A percentile compares a stretch with the other conserved stretches of the same genome.
These are phyloP conservation scores for Astrocystis sublimbata DNA, from an alignment of 495 filamentous ascomycete genomes.

Conservation along the genomic window DNA sequence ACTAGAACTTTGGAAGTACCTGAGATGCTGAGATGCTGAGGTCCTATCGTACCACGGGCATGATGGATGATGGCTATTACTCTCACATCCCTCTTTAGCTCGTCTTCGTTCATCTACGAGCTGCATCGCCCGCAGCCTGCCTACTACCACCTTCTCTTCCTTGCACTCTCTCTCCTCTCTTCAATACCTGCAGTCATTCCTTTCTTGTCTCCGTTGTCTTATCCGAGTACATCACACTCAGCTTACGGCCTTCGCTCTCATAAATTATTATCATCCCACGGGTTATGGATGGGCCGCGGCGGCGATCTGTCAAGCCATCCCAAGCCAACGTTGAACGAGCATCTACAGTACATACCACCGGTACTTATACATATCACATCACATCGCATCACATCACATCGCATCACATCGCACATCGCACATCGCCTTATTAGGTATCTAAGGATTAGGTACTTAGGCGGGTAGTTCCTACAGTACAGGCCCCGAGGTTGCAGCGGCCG, in stretches of 20 bases:
- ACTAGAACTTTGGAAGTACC: too few relatives aligned
- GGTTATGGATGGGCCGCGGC: too few relatives aligned
- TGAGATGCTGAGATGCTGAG: too few relatives aligned
- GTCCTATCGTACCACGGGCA: neutral
- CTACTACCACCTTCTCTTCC: neutral
- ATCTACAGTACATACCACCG: neutral
- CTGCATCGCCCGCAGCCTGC: neutral
- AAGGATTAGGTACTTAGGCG: too few relatives aligned
- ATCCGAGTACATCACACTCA: neutral
- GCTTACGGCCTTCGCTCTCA: neutral
- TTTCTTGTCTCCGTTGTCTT: neutral
- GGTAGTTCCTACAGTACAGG: neutral
- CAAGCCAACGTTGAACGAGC: too few relatives aligned
- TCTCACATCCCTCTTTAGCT: neutral
- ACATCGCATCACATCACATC: too few relatives aligned
- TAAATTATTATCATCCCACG: too few relatives aligned
- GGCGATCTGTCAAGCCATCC: too few relatives aligned
- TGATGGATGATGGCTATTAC: neutral
- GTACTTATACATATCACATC: too few relatives aligned
- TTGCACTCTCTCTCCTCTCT: neutral
- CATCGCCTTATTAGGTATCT: too few relatives aligned
- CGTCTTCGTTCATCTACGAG: neutral
- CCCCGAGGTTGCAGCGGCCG: conserved; percentile 6
- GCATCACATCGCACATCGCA: too few relatives aligned
- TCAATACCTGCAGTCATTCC: neutral